Evolutionary conservation across 139 green algal species (phyloP).

Genomic region (Spirogloea muscicola): DNA sequence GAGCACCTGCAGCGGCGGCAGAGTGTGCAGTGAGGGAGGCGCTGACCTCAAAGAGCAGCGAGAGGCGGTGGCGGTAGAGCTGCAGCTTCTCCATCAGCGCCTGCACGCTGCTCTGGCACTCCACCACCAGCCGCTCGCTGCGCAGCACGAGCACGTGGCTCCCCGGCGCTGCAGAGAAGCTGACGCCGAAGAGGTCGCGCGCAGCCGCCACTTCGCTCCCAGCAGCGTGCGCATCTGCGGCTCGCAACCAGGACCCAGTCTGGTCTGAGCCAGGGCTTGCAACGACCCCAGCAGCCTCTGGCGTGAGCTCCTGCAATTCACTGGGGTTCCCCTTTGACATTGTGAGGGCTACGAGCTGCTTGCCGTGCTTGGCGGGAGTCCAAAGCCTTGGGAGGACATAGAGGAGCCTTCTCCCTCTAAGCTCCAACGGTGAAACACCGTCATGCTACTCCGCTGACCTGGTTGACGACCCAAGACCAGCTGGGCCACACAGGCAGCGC

Average conservation of each 20-base stretch:
- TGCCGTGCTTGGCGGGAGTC: neutral
- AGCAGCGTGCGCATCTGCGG: neutral
- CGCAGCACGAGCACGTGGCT: slow-evolving; percentile 31
- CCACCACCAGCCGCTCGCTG: slow-evolving; percentile 30
- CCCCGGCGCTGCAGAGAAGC: slow-evolving; percentile 22
- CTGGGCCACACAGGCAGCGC: no score
- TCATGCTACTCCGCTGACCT: no score
- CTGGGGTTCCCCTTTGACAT: no score
- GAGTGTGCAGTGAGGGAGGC: no score
- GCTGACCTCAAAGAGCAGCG: slow-evolving; percentile 22
- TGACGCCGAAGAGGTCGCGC: slow-evolving; percentile 34
- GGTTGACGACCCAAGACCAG: neutral
- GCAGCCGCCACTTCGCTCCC: slow-evolving; percentile 7
- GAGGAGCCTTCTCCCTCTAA: no score
- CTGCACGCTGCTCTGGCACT: slow-evolving; percentile 17
- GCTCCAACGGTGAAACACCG: no score
- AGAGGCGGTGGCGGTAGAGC: slow-evolving; percentile 35
- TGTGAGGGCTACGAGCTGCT: no score
- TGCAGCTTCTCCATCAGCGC: slow-evolving; percentile 40
- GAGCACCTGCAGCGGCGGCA: no score
- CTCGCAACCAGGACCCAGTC: neutral
- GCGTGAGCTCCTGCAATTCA: no score
- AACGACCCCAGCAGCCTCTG: neutral
- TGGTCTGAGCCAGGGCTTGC: no score
- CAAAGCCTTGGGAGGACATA: neutral